Evolutionary conservation across 1,284 basidiomycete species (phyloP).

Genomic region (Phlebopus sp.): DNA sequence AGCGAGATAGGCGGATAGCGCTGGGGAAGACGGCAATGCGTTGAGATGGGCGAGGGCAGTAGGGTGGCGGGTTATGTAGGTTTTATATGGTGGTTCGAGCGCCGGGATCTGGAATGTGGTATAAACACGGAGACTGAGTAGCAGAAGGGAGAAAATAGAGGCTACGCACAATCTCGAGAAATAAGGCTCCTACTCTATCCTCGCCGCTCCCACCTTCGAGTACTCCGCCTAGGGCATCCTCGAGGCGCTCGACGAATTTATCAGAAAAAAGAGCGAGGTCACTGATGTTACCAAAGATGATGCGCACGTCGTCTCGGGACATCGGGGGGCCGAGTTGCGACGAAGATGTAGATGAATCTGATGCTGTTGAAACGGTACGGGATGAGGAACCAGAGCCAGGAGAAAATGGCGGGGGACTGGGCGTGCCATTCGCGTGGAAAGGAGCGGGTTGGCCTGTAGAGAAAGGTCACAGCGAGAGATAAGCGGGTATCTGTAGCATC

Average conservation of each 20-base stretch:
- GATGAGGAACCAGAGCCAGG: constrained; percentile 31
- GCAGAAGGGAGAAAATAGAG: constrained; percentile 3
- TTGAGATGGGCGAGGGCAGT: constrained; percentile 71
- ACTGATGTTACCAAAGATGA: constrained; percentile 69
- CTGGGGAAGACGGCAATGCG: constrained; percentile 51
- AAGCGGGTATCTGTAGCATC: background rate
- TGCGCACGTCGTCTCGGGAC: constrained; percentile 60
- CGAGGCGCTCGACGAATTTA: constrained; percentile 48
- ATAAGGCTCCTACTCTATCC: constrained; percentile 78
- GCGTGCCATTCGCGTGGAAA: constrained; percentile 29
- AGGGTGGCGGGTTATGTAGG: constrained; percentile 86
- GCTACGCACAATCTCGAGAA: constrained; percentile 64
- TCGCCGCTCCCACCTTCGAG: constrained; percentile 49
- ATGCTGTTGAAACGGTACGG: constrained; percentile 30
- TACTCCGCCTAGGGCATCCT: constrained; percentile 45
- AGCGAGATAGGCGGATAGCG: constrained; percentile 54
- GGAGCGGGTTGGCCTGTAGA: constrained; percentile 45
- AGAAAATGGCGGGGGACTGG: constrained; percentile 34
- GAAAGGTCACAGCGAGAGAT: constrained; percentile 11
- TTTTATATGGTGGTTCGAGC: constrained; percentile 76
- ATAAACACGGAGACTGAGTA: constrained; percentile 3
- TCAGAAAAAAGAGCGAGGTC: constrained; percentile 67
- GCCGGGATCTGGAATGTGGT: constrained; percentile 57
- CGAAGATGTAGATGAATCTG: constrained; percentile 42
- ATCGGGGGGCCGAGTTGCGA: constrained; percentile 54